These are phyloP conservation scores for Hortaea sp. DNA, from an alignment of 2,329 filamentous ascomycete species.

Conservation along the genomic window DNA sequence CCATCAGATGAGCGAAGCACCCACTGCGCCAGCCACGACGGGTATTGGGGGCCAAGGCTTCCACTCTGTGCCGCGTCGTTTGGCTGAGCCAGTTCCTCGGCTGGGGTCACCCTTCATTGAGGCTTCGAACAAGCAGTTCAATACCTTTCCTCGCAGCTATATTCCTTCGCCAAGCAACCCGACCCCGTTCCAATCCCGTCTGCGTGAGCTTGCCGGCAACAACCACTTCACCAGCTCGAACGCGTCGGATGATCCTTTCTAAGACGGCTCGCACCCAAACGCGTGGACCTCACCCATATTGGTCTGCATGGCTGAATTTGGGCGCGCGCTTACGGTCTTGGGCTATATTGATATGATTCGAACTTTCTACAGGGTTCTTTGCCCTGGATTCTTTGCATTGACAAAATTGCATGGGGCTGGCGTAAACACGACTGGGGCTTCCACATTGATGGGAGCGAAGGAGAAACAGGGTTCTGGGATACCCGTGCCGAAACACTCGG, in stretches of 20 bases:
- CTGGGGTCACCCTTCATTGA: slow-evolving; percentile 39
- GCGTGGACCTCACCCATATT: too few relatives aligned
- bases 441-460: too few relatives aligned
- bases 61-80: slow-evolving; percentile 24
- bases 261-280: too few relatives aligned
- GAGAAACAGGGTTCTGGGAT: too few relatives aligned
- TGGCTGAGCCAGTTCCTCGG: slow-evolving; percentile 34
- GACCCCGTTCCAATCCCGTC: slow-evolving; percentile 21
- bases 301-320: too few relatives aligned
- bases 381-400: too few relatives aligned
- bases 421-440: too few relatives aligned
- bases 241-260: neutral
- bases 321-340: too few relatives aligned
- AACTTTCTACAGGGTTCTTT: too few relatives aligned
- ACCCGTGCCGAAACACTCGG: too few relatives aligned
- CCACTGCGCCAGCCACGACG: slow-evolving; percentile 6
- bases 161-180: slow-evolving; percentile 18
- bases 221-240: slow-evolving; percentile 4
- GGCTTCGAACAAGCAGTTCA: slow-evolving; percentile 27
- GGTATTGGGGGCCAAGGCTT: slow-evolving; percentile 11
- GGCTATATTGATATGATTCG: too few relatives aligned
- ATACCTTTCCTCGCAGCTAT: slow-evolving; percentile 38
- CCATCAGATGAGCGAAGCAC: slow-evolving; percentile 23
- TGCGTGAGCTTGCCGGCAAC: slow-evolving; percentile 20
- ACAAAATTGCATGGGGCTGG: too few relatives aligned